Evolutionary conservation across 176 grass and related monocot genomes (phyloP).

Genomic region (Leersia perrieri): DNA sequence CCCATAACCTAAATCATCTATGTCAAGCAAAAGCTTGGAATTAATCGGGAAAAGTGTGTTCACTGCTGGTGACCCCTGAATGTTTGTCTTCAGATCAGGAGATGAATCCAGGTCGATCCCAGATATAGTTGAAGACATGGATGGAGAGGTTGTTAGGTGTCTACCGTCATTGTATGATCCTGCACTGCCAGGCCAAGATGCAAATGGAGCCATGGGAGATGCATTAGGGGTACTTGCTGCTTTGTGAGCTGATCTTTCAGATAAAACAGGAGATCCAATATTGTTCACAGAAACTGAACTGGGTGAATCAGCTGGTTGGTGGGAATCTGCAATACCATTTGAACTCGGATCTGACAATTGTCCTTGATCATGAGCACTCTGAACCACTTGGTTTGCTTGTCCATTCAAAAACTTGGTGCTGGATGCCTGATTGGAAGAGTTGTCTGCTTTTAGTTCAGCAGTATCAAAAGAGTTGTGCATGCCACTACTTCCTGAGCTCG

Average conservation of each 20-base stretch:
- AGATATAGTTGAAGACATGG: conserved; percentile 74
- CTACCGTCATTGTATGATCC: conserved; percentile 55
- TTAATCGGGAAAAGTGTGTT: conserved; percentile 77
- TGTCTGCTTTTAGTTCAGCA: conserved; percentile 61
- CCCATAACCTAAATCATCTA: conserved; percentile 94
- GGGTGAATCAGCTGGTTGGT: conserved; percentile 55
- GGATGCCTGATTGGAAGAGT: conserved; percentile 30
- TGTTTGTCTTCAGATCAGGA: conserved; percentile 60
- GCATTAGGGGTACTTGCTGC: conserved; percentile 58
- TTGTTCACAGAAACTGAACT: conserved; percentile 65
- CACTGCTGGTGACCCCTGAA: conserved; percentile 52
- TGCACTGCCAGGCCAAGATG: conserved; percentile 74
- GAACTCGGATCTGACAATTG: conserved; percentile 25
- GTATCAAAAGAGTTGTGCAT: conserved; percentile 46
- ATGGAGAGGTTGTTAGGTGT: conserved; percentile 61
- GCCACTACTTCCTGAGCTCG: conserved; percentile 69
- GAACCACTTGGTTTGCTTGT: conserved; percentile 53
- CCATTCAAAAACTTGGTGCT: conserved; percentile 42
- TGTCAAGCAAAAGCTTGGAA: conserved; percentile 80
- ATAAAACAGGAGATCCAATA: conserved; percentile 70
- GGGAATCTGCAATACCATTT: conserved; percentile 50
- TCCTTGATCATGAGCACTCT: conserved; percentile 48
- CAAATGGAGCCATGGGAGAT: conserved; percentile 74
- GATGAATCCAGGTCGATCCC: conserved; percentile 62
- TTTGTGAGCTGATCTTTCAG: conserved; percentile 77